Evolutionary conservation across 2,329 filamentous ascomycete species (phyloP).

Genomic region (Exutisphaerella laricina): DNA sequence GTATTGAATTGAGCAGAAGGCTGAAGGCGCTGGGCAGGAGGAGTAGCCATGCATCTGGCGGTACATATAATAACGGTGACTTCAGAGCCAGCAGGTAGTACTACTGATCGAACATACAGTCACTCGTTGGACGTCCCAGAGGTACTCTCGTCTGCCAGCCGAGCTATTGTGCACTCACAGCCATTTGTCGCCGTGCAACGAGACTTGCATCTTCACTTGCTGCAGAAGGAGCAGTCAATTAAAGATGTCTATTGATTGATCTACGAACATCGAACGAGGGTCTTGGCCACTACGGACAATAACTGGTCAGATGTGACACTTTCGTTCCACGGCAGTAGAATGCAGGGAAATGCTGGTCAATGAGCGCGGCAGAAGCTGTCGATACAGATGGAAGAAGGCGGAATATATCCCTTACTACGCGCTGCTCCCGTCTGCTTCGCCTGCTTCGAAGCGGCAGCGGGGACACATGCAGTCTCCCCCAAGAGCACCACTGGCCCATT

Average conservation of each 20-base stretch:
- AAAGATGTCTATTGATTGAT: slow-evolving; percentile 14
- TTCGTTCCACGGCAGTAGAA: slow-evolving; percentile 11
- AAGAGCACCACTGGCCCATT: slow-evolving; percentile 82
- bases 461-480: slow-evolving; percentile 85
- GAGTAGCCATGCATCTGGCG: too few species aligned
- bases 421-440: slow-evolving; percentile 1
- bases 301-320: slow-evolving; percentile 17
- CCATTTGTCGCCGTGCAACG: slow-evolving; percentile 16
- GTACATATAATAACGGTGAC: too few species aligned
- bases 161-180: background rate
- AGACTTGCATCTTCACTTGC: slow-evolving; percentile 13
- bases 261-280: slow-evolving; percentile 18
- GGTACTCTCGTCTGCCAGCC: background rate
- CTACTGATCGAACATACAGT: too few species aligned
- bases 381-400: background rate
- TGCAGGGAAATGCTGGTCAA: too few species aligned
- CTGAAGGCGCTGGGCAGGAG: too few species aligned
- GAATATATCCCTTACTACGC: background rate
- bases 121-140: too few species aligned
- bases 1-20: too few species aligned
- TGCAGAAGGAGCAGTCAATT: slow-evolving; percentile 19
- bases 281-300: slow-evolving; percentile 11
- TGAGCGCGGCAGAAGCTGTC: too few species aligned
- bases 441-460: slow-evolving; percentile 66
- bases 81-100: too few species aligned